Evolutionary conservation across 805 yeast genomes (phyloP), one percentile per base, ranked within the genome.

Genomic region (Starmerella etchellsii): DNA sequence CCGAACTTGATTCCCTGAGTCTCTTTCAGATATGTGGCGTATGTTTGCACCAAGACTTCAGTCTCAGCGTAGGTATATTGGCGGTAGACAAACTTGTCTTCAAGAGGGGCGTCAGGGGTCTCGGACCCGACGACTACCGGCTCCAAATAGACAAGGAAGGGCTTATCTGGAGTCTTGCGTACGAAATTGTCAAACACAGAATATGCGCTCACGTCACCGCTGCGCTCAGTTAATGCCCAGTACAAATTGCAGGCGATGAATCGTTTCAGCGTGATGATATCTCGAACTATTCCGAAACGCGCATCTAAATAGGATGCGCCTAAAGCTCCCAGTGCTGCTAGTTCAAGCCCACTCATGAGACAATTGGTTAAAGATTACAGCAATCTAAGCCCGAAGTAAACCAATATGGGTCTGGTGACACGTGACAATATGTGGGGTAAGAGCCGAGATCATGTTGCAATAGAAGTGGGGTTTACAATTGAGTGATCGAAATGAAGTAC

Each of bases 11-110:
- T 72, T 2, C 78, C 78, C 52, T 75, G 77, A 42, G 78, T 74
- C 46, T 69, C 59, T 35, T 65, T 70, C 50, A 88, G 64, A 34
- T 82, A 70, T 50, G 72, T 68, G 3, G 93, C 76, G 48, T 83
- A 64, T 46, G 78, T 62, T 46, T 81, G 66, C 5, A 81, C 71
- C 51, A 75, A 69, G 37, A 74, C 76, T 54, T 79, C 76, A 32
- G 81, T 59, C 60, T 85, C 78, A 40, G 62, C 60, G 58, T 81
- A 87, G 0, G 94, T 81, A 55, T 65, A 79, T 11, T 59, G 53
- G 53, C 82, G 85, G 32, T 81, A 49, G 10, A 58, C 58, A 55
- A 78, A 87, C 39, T 70, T 73, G 27, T 74, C 81, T 49, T 66
- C 68, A 34, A 48, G 37, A 4, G 47, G 42, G 25, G 14, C 16